Percentiles rank a stretch among this genome's conserved stretches.
Evolutionary conservation across 2,329 filamentous ascomycete species (phyloP).

Genomic region (Ramularia endophylla): DNA sequence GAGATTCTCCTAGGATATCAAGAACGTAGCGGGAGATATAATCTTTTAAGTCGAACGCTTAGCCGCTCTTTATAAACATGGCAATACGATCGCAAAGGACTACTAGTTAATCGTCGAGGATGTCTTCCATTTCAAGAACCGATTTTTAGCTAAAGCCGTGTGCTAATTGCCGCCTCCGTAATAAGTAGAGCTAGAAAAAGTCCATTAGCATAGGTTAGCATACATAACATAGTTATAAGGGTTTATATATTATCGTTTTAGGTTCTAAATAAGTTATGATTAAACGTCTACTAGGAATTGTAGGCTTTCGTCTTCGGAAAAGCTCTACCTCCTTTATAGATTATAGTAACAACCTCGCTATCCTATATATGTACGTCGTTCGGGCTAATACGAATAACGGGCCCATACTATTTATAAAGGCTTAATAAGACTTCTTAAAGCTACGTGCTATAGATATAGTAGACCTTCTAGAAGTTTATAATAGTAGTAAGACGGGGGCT

Average conservation of each 20-base stretch:
- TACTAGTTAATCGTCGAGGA: conserved; percentile 3
- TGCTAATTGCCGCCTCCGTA: background rate
- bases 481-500: conserved; percentile 29
- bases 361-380: conserved; percentile 4
- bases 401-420: conserved; percentile 9
- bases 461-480: conserved; percentile 2
- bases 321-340: conserved; percentile 4
- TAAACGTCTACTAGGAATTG: background rate
- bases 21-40: conserved; percentile 4
- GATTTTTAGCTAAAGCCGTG: conserved; percentile 2
- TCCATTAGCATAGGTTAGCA: no score
- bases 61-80: background rate
- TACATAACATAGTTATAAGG: background rate
- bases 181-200: background rate
- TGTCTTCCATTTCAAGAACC: conserved; percentile 1
- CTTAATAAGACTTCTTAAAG: background rate
- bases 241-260: background rate
- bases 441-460: conserved; percentile 2
- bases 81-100: conserved; percentile 1
- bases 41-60: conserved; percentile 4
- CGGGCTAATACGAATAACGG: conserved; percentile 11
- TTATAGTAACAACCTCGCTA: background rate
- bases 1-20: conserved; percentile 6
- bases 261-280: background rate
- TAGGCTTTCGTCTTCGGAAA: conserved; percentile 6